A percentile compares a stretch with the other conserved stretches of the same genome.
Evolutionary conservation across 2,329 filamentous ascomycete genomes (phyloP).

Genomic region (Trichoderma koningii): DNA sequence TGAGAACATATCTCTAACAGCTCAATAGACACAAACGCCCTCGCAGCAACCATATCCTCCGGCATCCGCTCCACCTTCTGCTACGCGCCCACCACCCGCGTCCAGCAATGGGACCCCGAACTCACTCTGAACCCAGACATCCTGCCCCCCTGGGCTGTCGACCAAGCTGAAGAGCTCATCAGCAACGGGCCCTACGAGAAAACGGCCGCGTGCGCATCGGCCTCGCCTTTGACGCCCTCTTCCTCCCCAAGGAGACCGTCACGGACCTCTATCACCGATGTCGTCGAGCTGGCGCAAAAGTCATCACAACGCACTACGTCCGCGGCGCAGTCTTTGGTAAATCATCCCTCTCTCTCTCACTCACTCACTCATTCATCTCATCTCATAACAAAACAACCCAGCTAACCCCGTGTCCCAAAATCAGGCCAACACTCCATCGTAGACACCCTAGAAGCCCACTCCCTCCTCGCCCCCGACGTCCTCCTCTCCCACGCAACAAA

Average conservation of each 20-base stretch:
- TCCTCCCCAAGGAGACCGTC: conserved; percentile 42
- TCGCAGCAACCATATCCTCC: conserved; percentile 36
- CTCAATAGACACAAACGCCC: conserved; percentile 31
- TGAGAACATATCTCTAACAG: no score
- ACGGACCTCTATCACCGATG: conserved; percentile 42
- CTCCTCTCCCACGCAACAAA: conserved; percentile 39
- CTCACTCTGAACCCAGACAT: conserved; percentile 32
- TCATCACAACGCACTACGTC: conserved; percentile 41
- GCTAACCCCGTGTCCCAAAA: no score
- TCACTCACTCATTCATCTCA: not conserved
- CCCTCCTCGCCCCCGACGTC: conserved; percentile 27
- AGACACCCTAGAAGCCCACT: not conserved
- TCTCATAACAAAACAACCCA: not conserved
- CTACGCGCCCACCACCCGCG: conserved; percentile 41
- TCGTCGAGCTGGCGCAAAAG: conserved; percentile 40
- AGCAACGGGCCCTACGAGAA: conserved; percentile 6
- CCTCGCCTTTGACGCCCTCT: conserved; percentile 48
- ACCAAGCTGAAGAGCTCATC: conserved; percentile 37
- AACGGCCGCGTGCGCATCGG: conserved; percentile 43
- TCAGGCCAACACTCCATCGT: conserved; percentile 5
- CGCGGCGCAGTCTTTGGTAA: not conserved
- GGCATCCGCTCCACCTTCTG: conserved; percentile 51
- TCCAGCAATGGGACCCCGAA: conserved; percentile 38
- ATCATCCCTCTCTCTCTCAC: not conserved
- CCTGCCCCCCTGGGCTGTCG: conserved; percentile 42